Evolutionary conservation across 352 stramenopile species (phyloP).

Genomic region (Nothophytophthora sp.): DNA sequence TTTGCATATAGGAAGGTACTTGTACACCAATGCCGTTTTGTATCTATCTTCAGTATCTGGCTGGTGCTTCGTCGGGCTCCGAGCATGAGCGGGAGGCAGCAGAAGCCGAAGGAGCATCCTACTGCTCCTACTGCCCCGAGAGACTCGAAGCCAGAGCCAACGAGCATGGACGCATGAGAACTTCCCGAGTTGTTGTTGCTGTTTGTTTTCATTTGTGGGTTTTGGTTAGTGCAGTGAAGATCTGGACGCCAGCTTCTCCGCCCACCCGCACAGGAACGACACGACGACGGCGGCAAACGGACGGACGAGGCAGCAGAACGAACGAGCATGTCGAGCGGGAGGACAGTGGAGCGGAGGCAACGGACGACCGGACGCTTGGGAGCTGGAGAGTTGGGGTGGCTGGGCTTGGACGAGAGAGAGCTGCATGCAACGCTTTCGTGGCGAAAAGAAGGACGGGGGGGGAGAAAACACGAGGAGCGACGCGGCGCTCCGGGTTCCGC

Average conservation of each 20-base stretch:
- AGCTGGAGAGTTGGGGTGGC: not conserved
- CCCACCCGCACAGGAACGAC: conserved; percentile 5
- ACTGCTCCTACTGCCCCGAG: no score
- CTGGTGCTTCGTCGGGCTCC: no score
- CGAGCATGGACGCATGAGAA: not conserved
- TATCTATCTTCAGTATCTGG: no score
- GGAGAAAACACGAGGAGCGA: conserved; percentile 26
- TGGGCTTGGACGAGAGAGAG: no score
- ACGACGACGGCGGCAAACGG: conserved; percentile 11
- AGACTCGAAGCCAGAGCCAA: no score
- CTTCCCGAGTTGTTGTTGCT: not conserved
- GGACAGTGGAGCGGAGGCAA: no score
- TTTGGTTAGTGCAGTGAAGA: conserved; percentile 1
- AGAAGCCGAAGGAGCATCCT: no score
- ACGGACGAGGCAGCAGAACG: conserved; percentile 9
- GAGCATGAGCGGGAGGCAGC: no score
- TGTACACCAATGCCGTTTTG: no score
- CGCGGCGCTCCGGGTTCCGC: conserved; percentile 19
- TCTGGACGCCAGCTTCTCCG: conserved; percentile 6
- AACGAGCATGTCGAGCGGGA: conserved; percentile 15
- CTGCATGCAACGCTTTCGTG: no score
- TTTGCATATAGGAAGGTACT: conserved; percentile 17
- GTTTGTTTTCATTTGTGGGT: conserved; percentile 13
- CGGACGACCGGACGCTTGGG: no score
- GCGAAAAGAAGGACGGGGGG: conserved; percentile 16